Evolutionary conservation across 495 filamentous ascomycete species (phyloP), one percentile per base, ranked within the genome.

Genomic region (Hypoxylon fuscum): DNA sequence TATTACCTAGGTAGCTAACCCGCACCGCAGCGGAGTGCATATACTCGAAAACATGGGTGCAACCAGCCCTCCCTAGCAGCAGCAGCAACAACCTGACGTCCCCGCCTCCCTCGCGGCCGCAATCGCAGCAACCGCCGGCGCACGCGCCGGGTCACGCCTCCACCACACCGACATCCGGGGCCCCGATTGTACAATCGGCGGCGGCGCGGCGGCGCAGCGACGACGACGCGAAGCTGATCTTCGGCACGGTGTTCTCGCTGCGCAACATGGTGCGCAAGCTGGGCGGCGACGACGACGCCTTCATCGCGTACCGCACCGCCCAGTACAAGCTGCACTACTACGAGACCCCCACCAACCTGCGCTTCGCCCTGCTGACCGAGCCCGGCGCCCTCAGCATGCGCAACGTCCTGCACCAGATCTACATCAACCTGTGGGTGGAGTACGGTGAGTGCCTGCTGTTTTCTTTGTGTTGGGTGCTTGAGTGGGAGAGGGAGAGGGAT

Each of bases 311-410:
- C 76, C 86, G 90, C 66, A 98, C 95, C 49, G 88, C 83, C 64
- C 91, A 96, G 72, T 98, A 98, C 79, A 97, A 97, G 77, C 86
- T 98, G 51, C 95, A 98, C 79, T 98, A 96, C 79, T 98, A 97
- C 83, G 95, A 98, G 81, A 97, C 95, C 11, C 91, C 92, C 0
- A 96, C 92, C 49, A 94, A 88, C 70, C 87, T 95, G 70, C 96
- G 96, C 69, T 94, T 98, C 60, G 93, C 98, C 65, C 92, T 98
- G 90, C 79, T 98, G 64, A 98, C 94, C 32, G 95, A 98, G 76
- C 87, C 88, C 37, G 90, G 89, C 72, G 90, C 89, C 55, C 87
- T 88, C 55, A 96, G 91, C 75, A 91, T 98, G 83, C 88, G 92
- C 27, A 89, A 93, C 57, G 93, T 93, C 7, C 81, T 98, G 70